Percentiles rank a stretch among this genome's conserved stretches.
These are phyloP conservation scores for Zanthoxylum bungeanum DNA, from an alignment of 345 rosid genomes.

Conservation along the genomic window DNA sequence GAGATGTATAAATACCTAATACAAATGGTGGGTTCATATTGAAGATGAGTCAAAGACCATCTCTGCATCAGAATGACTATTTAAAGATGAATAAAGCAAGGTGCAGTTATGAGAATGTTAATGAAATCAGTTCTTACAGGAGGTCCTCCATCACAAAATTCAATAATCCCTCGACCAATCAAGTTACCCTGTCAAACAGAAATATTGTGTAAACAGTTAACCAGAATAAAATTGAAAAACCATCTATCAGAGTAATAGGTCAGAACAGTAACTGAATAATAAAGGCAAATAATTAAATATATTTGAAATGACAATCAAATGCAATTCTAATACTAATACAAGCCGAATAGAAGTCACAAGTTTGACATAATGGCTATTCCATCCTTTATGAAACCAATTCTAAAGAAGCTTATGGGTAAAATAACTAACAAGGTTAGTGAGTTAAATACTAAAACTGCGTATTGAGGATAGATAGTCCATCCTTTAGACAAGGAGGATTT, in stretches of 20 bases:
- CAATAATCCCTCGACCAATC: slow-evolving; percentile 73
- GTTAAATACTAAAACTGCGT: too few species aligned
- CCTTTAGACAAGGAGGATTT: not conserved
- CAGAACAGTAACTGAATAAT: not conserved
- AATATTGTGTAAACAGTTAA: not conserved
- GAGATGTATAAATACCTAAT: not conserved
- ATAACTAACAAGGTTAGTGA: too few species aligned
- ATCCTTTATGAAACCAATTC: not conserved
- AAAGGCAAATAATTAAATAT: not conserved
- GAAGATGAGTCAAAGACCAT: not conserved
- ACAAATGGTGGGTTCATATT: not conserved
- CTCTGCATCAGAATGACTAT: not conserved
- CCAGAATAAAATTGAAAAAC: not conserved
- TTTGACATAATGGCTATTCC: not conserved
- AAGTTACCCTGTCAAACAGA: slow-evolving; percentile 52
- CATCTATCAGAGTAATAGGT: not conserved
- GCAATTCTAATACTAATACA: not conserved
- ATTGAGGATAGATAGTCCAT: not conserved
- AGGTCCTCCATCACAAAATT: slow-evolving; percentile 86
- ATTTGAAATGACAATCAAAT: not conserved
- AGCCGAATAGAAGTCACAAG: not conserved
- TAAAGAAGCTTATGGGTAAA: not conserved
- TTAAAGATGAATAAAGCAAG: not conserved
- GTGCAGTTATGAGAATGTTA: not conserved
- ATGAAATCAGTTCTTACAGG: slow-evolving; percentile 46